Evolutionary conservation across 2,329 filamentous ascomycete species (phyloP), one percentile per base, ranked within the genome.

Genomic region (Fusarium concolor): DNA sequence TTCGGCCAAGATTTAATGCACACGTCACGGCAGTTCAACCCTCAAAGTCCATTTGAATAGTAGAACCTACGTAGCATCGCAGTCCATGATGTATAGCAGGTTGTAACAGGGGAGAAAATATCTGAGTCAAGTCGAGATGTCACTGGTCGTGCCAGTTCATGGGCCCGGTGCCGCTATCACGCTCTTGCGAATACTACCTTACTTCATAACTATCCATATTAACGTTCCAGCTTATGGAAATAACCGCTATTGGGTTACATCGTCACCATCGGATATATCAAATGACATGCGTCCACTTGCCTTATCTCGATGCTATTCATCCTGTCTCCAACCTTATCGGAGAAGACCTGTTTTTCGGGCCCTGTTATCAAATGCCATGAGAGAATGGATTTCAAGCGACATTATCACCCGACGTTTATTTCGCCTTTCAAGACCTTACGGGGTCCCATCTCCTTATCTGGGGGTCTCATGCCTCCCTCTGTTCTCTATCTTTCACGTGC

Each of bases 111-210:
- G 33, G 3, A 39, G 20, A n/a, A 5, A 35, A n/a, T 14, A 6
- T 18, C 2, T 8, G 14, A 6, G 22, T 18, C 10, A n/a, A 22
- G 7, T 20, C 15, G 22, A 22, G 29, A 29, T 35, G 18, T 47
- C 49, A n/a, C n/a, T 39, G 10, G n/a, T 1, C 15, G 6, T 6
- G 29, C 10, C 15, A 39, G 11, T 6, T 39, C 14, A 29, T 4
- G 1, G 35, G 51, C 35, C 59, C 20, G 58, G 59, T 62, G 58
- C 31, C n/a, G 7, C 6, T 17, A 28, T 62, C 57, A 62, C 57
- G 57, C 49, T 24, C 57, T 44, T 41, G 20, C 20, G 35, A 56
- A 62, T 62, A 35, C 59, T 15, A 62, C 59, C 49, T 44, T 49
- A 7, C 17, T 20, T 46, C 38, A 29, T 20, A 62, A 56, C 57